Percentiles rank a stretch among this genome's conserved stretches.
Conservation (phyloP, 2,329 filamentous ascomycete species). For the Pseudohalonectria lignicola region DNA sequence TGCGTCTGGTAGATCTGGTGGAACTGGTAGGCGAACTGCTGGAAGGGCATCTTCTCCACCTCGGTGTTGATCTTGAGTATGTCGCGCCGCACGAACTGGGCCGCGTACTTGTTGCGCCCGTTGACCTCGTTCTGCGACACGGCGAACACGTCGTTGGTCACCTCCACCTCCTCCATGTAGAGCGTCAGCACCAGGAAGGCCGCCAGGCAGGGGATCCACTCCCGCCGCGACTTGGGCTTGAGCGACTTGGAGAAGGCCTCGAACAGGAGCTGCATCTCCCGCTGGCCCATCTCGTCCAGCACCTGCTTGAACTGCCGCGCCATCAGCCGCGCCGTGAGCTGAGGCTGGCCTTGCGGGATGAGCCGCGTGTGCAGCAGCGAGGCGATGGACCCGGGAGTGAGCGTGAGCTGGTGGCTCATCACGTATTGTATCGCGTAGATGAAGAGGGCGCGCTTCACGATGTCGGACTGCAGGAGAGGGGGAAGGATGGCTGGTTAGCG, state of each 20-base stretch:
- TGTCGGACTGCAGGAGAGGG: constrained; percentile 22
- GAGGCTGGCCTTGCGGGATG: constrained; percentile 29
- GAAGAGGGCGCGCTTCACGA: constrained; percentile 40
- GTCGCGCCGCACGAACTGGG: constrained; percentile 26
- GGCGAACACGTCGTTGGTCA: constrained; percentile 39
- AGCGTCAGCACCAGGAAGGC: constrained; percentile 45
- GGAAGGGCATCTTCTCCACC: constrained; percentile 48
- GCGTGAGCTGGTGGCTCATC: constrained; percentile 41
- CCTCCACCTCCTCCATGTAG: constrained; percentile 47
- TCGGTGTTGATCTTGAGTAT: constrained; percentile 36
- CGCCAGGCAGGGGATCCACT: constrained; percentile 46
- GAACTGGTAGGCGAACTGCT: constrained; percentile 49
- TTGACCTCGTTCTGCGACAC: constrained; percentile 38
- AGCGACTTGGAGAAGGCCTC: constrained; percentile 40
- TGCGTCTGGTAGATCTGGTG: constrained; percentile 50
- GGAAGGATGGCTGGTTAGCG: too few relatives aligned
- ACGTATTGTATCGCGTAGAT: constrained; percentile 48
- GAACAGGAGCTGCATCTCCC: constrained; percentile 40
- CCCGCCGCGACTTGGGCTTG: constrained; percentile 38
- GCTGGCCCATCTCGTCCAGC: constrained; percentile 42
- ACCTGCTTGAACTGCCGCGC: constrained; percentile 45
- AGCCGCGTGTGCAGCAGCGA: constrained; percentile 28
- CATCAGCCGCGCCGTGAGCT: constrained; percentile 41
- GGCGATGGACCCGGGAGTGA: constrained; percentile 32
- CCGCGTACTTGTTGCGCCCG: constrained; percentile 20